Conservation (phyloP, 31 red algal genomes). For the Odonthalia washingtoniensis region DNA sequence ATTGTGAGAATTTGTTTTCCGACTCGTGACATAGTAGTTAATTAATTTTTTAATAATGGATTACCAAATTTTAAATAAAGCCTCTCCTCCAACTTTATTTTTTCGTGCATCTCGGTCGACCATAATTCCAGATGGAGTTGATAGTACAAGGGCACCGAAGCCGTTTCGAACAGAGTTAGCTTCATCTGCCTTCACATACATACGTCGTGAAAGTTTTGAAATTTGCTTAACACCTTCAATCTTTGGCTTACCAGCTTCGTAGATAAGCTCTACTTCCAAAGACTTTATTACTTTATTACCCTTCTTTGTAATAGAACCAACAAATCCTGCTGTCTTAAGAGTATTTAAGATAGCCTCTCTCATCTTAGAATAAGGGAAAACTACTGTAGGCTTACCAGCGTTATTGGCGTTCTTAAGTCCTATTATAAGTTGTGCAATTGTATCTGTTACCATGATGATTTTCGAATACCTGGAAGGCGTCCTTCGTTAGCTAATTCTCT, state of each 20-base stretch:
- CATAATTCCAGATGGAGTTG: slow-evolving; percentile 19
- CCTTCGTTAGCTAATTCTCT: slow-evolving; percentile 15
- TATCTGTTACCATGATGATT: slow-evolving; percentile 5
- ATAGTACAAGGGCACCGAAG: background rate
- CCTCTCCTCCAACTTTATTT: slow-evolving; percentile 23
- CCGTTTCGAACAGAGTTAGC: background rate
- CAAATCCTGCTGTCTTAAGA: background rate
- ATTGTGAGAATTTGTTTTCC: slow-evolving; percentile 14
- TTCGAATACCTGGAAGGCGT: slow-evolving; percentile 7
- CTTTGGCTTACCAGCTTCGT: background rate
- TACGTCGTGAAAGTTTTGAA: slow-evolving; percentile 4
- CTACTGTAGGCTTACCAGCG: background rate
- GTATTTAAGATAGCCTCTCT: background rate
- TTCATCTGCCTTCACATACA: background rate
- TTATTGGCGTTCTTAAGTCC: background rate
- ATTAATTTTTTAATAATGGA: too few relatives aligned
- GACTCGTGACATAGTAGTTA: slow-evolving; percentile 18
- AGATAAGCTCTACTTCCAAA: background rate
- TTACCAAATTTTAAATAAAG: slow-evolving; percentile 12
- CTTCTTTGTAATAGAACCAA: slow-evolving; percentile 6
- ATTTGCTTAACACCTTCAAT: slow-evolving; percentile 19
- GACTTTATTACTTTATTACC: background rate
- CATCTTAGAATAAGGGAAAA: slow-evolving; percentile 7
- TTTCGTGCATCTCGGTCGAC: slow-evolving; percentile 8
- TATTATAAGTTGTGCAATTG: slow-evolving; percentile 16